Percentiles rank a stretch among this genome's conserved stretches.
Evolutionary conservation across 495 filamentous ascomycete species (phyloP).

Genomic region (Podospora didyma): DNA sequence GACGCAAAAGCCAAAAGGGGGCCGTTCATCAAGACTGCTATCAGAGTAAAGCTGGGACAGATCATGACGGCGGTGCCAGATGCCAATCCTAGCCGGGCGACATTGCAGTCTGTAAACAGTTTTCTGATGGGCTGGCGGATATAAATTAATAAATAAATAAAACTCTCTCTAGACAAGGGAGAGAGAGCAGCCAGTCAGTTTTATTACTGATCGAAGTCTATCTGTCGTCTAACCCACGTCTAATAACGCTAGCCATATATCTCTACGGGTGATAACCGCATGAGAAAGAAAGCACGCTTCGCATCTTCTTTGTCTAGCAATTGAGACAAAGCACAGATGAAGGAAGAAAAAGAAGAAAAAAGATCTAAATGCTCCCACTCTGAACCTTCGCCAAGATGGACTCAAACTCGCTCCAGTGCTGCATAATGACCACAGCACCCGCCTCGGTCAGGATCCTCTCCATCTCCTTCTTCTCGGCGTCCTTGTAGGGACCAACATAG

Average conservation of each 20-base stretch:
- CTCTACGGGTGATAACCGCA: too few species aligned
- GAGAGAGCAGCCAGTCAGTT: too few species aligned
- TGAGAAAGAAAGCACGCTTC: too few species aligned
- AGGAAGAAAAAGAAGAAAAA: not conserved
- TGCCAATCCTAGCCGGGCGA: slow-evolving; percentile 74
- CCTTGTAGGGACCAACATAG: slow-evolving; percentile 80
- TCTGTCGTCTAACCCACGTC: slow-evolving; percentile 5
- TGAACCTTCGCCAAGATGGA: slow-evolving; percentile 66
- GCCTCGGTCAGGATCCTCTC: slow-evolving; percentile 61
- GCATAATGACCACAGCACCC: slow-evolving; percentile 75
- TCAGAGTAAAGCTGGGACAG: slow-evolving; percentile 70
- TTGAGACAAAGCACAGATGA: not conserved
- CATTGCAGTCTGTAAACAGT: slow-evolving; percentile 81
- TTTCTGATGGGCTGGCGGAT: slow-evolving; percentile 66
- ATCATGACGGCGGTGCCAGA: slow-evolving; percentile 70
- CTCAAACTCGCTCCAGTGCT: slow-evolving; percentile 79
- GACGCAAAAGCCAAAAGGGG: slow-evolving; percentile 14
- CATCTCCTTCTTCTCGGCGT: slow-evolving; percentile 71
- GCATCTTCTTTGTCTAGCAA: too few species aligned
- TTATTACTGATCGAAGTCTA: not conserved
- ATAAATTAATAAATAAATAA: slow-evolving; percentile 5
- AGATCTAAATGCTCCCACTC: slow-evolving; percentile 19
- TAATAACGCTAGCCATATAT: not conserved
- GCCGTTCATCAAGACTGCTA: slow-evolving; percentile 65
- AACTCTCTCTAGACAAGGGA: not conserved